phyloP scores from a whole-genome alignment of 106 monocot species.

The Dioscorea zingiberensis region DNA sequence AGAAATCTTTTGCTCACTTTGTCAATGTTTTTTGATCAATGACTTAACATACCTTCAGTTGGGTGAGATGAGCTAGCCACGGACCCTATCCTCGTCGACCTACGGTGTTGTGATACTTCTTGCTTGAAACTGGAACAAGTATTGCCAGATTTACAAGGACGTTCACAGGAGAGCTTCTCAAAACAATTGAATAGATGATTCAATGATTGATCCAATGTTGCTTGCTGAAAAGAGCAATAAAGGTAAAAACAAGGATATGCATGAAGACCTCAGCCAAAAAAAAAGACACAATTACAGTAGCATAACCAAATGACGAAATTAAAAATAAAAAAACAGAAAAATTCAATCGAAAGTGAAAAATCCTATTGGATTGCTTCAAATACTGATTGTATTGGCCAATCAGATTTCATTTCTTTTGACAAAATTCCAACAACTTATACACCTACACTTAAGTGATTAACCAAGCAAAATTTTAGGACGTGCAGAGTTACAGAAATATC shows the following conservation, averaged over 20 bases:
- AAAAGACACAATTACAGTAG: background rate
- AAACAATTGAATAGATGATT: slow-evolving; percentile 39
- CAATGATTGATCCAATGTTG: slow-evolving; percentile 28
- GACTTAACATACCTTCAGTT: slow-evolving; percentile 15
- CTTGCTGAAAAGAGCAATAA: slow-evolving; percentile 15
- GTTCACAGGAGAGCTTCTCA: slow-evolving; percentile 35
- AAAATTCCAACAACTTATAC: background rate
- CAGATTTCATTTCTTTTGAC: background rate
- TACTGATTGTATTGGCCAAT: too few relatives aligned
- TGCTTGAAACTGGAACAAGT: slow-evolving; percentile 12
- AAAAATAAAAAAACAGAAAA: background rate
- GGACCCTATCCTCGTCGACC: slow-evolving; percentile 20
- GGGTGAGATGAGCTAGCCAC: slow-evolving; percentile 5
- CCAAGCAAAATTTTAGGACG: background rate
- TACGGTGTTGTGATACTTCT: slow-evolving; percentile 6
- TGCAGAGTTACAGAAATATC: background rate
- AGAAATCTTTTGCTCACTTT: too few relatives aligned
- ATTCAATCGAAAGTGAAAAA: background rate
- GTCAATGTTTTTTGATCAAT: too few relatives aligned
- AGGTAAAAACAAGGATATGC: background rate
- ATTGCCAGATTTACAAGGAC: slow-evolving; percentile 13
- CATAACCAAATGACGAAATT: background rate
- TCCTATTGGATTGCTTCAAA: background rate
- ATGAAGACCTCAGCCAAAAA: too few relatives aligned
- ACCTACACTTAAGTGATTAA: background rate